These are phyloP conservation scores for Pythium phragmiticola DNA, from an alignment of 352 stramenopile genomes.

Conservation along the genomic window DNA sequence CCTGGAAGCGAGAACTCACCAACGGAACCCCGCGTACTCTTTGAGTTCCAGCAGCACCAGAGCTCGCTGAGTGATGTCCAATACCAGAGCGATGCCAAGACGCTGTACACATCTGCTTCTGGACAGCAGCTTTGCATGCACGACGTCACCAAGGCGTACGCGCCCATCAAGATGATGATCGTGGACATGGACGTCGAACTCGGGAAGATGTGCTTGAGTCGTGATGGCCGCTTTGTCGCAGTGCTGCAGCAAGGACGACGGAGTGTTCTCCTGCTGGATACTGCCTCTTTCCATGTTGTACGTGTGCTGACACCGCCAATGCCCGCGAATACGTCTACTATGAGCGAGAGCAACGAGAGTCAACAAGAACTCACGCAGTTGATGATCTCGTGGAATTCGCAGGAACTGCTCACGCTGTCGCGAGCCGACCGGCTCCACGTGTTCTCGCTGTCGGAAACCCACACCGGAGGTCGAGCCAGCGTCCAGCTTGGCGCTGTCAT, in stretches of 20 bases:
- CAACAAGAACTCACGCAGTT: constrained; percentile 34
- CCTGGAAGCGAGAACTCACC: neutral
- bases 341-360: constrained; percentile 11
- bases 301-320: constrained; percentile 36
- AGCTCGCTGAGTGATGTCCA: constrained; percentile 58
- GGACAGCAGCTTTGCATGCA: constrained; percentile 74
- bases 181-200: constrained; percentile 27
- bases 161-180: constrained; percentile 70
- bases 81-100: constrained; percentile 43
- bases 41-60: constrained; percentile 87
- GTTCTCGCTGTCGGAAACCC: constrained; percentile 37
- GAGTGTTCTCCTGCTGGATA: constrained; percentile 25
- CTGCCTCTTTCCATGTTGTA: constrained; percentile 27
- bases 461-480: constrained; percentile 1
- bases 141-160: constrained; percentile 43
- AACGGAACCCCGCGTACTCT: constrained; percentile 34
- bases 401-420: constrained; percentile 53
- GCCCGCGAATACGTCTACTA: constrained; percentile 4
- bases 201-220: constrained; percentile 25
- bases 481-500: constrained; percentile 29
- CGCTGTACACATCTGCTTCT: constrained; percentile 48
- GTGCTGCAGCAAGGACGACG: constrained; percentile 21
- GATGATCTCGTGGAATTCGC: constrained; percentile 45
- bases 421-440: constrained; percentile 50
- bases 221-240: constrained; percentile 26